Evolutionary conservation across 768 basidiomycete genomes (phyloP), one percentile per base, ranked within the genome.

Genomic region (Dacryopinax spathularia): DNA sequence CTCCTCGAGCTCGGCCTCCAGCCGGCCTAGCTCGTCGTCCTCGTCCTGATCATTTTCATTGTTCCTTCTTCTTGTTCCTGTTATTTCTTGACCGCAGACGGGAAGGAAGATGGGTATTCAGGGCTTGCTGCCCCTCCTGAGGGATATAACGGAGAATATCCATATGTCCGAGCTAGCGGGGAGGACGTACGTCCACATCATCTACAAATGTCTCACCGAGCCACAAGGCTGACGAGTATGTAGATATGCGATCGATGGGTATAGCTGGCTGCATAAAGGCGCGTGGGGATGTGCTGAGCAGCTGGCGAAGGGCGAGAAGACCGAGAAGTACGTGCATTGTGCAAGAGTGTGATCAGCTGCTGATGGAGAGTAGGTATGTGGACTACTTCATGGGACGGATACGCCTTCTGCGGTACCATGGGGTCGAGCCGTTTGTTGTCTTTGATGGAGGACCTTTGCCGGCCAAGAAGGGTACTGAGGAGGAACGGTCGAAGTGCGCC

Each of bases 371-470:
- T 68, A 95, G 94, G 77, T 97, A 96, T 79, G 91, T 98, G 65
- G 87, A 95, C 72, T 99, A 95, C 75, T 87, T 87, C 36, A 95
- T 98, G 92, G 85, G 91, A 68, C 84, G 88, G 33, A 85, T 98
- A 43, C 83, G 92, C 31, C 81, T 98, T 62, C 75, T 99, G 60
- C 82, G 84, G 65, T 85, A 98, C 74, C 80, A 91, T 72, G 83
- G 84, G 25, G 89, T 98, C 65, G 81, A 81, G 60, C 95, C 96
- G 0, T 92, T 89, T 72, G 77, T 99, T 27, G 96, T 99, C 18
- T 95, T 99, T 69, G 96, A 98, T 71, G 96, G 96, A 16, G 95
- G 95, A 0, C 89, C 89, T 10, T 82, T 99, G 33, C 93, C 93
- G 7, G 94, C 95, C 16, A 99, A 99, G 80, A 85, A 82, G 72